Evolutionary conservation across 306 rosid genomes (phyloP).

Genomic region (Urtica urens): DNA sequence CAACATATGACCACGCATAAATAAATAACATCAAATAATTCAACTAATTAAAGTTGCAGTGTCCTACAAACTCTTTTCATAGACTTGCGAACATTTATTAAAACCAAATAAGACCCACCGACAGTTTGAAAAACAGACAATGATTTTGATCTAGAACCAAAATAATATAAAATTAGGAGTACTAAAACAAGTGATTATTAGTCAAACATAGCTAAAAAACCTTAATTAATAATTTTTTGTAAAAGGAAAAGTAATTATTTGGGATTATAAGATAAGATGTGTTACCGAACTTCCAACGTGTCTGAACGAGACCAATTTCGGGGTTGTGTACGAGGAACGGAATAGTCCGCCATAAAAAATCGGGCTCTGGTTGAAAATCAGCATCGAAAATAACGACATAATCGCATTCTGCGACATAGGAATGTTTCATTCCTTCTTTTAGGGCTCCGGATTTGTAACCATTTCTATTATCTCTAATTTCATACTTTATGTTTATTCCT

Average conservation of each 20-base stretch:
- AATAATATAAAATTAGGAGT: background rate
- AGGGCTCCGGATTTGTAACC: conserved; percentile 92
- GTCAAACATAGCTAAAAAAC: conserved; percentile 9
- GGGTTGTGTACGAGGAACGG: conserved; percentile 68
- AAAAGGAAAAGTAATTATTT: background rate
- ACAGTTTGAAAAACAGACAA: conserved; percentile 25
- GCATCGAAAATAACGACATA: conserved; percentile 79
- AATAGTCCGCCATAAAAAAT: conserved; percentile 58
- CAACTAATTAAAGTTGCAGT: too few species aligned
- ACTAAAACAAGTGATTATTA: background rate
- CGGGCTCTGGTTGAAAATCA: conserved; percentile 78
- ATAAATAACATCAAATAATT: too few species aligned
- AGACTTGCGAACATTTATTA: conserved; percentile 7
- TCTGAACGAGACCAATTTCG: conserved; percentile 53
- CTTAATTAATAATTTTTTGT: background rate
- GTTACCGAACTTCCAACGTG: conserved; percentile 87
- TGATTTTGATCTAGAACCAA: conserved; percentile 4
- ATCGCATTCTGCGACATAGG: conserved; percentile 59
- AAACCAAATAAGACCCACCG: conserved; percentile 37
- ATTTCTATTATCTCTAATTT: conserved; percentile 59
- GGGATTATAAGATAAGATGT: too few species aligned
- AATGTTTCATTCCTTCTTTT: conserved; percentile 68
- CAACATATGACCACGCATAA: too few species aligned
- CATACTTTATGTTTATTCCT: conserved; percentile 75
- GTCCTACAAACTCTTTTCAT: too few species aligned